Conservation (phyloP, 192 early-diverging fungal species). For the Chytriomyces sp. region DNA sequence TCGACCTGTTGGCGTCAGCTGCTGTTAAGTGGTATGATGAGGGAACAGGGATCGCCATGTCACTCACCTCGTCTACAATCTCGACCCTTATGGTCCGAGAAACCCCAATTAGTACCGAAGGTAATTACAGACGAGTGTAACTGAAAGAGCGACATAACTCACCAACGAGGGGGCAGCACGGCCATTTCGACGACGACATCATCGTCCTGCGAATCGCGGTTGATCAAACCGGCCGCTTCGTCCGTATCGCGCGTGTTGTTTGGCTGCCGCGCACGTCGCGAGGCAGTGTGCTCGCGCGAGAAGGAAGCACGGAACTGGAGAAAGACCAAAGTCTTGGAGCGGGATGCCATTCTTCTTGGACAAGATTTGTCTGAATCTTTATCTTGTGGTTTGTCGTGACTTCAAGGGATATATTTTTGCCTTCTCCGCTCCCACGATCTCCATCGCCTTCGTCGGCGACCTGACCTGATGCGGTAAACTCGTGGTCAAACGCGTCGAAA, state of each 20-base stretch:
- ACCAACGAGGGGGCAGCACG: conserved; percentile 91
- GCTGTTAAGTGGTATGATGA: background rate
- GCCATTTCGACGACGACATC: conserved; percentile 88
- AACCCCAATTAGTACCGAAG: background rate
- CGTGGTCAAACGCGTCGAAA: conserved; percentile 58
- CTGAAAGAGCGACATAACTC: too few species aligned
- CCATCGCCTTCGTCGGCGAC: too few species aligned
- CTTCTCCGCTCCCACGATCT: too few species aligned
- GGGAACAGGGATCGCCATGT: too few species aligned
- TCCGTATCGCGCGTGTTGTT: conserved; percentile 52
- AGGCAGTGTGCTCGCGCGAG: conserved; percentile 55
- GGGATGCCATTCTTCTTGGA: conserved; percentile 62
- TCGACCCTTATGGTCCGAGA: conserved; percentile 68
- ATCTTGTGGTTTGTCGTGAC: too few species aligned
- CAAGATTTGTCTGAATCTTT: background rate
- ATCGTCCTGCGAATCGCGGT: conserved; percentile 64
- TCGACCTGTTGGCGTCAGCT: conserved; percentile 38
- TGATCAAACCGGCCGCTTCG: conserved; percentile 52
- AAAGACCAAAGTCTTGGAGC: conserved; percentile 89
- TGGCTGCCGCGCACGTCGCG: conserved; percentile 20
- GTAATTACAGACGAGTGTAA: too few species aligned
- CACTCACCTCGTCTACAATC: conserved; percentile 87
- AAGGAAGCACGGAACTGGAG: conserved; percentile 92
- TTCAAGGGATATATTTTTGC: too few species aligned
- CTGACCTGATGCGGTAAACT: too few species aligned